Conservation (phyloP, 148 eudicot genomes). For the Limonium bicolor region DNA sequence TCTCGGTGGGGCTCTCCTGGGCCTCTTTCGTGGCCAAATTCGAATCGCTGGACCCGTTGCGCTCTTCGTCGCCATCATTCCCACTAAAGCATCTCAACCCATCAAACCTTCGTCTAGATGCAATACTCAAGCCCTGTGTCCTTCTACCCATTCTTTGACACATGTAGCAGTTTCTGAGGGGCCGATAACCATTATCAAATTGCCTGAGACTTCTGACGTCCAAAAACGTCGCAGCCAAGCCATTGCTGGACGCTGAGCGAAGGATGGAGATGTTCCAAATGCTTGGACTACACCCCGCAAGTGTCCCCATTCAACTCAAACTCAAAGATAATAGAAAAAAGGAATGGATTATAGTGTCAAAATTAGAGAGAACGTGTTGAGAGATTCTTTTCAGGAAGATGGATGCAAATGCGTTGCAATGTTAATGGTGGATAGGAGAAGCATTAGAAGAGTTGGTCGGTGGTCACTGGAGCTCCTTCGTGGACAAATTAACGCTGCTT, state of each 20-base stretch:
- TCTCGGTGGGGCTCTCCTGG: constrained; percentile 7
- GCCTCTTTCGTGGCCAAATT: constrained; percentile 45
- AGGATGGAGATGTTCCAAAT: constrained; percentile 7
- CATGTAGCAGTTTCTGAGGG: constrained; percentile 15
- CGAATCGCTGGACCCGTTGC: constrained; percentile 19
- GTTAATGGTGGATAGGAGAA: too few species aligned
- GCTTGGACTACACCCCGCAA: constrained; percentile 22
- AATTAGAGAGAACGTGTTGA: too few species aligned
- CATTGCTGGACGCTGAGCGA: constrained; percentile 8
- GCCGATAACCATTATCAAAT: not conserved
- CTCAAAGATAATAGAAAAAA: not conserved
- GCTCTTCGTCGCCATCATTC: constrained; percentile 13
- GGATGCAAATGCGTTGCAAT: too few species aligned
- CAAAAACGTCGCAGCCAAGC: too few species aligned
- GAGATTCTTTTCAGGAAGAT: too few species aligned
- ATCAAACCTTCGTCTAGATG: constrained; percentile 8
- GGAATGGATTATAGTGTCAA: too few species aligned
- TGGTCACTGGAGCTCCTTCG: too few species aligned
- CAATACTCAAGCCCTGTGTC: constrained; percentile 7
- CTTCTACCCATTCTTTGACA: constrained; percentile 15
- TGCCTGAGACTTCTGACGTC: not conserved
- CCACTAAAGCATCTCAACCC: constrained; percentile 26
- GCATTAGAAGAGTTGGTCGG: too few species aligned
- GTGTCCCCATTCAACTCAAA: constrained; percentile 27
- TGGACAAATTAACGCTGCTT: too few species aligned